These are phyloP conservation scores for Blastomyces parvus DNA, from an alignment of 2,329 filamentous ascomycete genomes.

Conservation along the genomic window DNA sequence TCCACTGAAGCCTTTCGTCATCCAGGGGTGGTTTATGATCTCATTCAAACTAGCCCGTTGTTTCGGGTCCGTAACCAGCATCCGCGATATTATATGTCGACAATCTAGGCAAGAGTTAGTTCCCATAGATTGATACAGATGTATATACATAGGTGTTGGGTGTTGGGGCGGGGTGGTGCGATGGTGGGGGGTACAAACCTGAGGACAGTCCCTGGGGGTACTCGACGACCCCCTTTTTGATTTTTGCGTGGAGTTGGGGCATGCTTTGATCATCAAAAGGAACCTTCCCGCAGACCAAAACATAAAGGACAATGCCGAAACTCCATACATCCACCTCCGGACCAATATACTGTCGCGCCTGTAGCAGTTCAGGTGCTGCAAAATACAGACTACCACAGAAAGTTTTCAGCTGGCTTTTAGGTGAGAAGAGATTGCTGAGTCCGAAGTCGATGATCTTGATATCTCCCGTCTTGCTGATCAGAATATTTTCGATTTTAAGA, in stretches of 20 bases:
- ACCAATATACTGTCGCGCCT: constrained; percentile 87
- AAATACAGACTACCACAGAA: constrained; percentile 98
- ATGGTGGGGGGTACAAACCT: constrained; percentile 48
- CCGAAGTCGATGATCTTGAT: constrained; percentile 99
- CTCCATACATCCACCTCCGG: constrained; percentile 98
- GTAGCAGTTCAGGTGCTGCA: constrained; percentile 85
- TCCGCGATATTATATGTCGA: constrained; percentile 80
- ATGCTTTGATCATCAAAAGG: constrained; percentile 99
- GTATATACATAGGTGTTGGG: background rate
- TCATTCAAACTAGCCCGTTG: constrained; percentile 79
- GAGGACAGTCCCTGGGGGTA: constrained; percentile 88
- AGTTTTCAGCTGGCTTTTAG: constrained; percentile 76
- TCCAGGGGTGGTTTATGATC: constrained; percentile 93
- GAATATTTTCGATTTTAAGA: constrained; percentile 96
- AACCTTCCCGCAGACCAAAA: constrained; percentile 93
- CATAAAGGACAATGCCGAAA: constrained; percentile 95
- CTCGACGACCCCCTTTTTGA: constrained; percentile 93
- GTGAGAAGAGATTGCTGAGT: constrained; percentile 89
- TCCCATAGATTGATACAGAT: constrained; percentile 11
- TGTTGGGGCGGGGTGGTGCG: no score
- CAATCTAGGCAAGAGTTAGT: constrained; percentile 59
- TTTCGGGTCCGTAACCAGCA: constrained; percentile 89
- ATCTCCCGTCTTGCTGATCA: constrained; percentile 97
- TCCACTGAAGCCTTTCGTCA: constrained; percentile 78
- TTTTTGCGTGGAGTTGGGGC: constrained; percentile 95